Evolutionary conservation across 306 rosid genomes (phyloP).

Genomic region (Luffa acutangula): DNA sequence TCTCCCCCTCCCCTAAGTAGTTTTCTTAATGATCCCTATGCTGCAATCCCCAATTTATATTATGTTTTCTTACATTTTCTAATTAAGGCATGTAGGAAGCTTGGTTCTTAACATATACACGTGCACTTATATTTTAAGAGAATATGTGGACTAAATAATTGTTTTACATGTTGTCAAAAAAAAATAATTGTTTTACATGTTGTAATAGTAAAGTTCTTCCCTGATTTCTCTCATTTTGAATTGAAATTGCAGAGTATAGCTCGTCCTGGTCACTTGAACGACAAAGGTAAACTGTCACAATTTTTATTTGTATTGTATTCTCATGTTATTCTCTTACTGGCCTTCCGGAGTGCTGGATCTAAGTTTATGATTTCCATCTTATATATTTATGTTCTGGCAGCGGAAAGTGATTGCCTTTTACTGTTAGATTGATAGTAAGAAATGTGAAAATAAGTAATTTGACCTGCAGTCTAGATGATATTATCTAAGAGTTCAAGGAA

Average conservation of each 20-base stretch:
- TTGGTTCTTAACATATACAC: not conserved
- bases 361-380: not conserved
- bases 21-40: not conserved
- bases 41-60: not conserved
- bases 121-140: not conserved
- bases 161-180: not conserved
- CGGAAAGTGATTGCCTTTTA: not conserved
- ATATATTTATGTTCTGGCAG: not conserved
- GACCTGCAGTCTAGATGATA: not conserved
- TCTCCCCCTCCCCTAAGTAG: not conserved
- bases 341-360: not conserved
- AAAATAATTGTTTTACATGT: not conserved
- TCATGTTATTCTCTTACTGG: not conserved
- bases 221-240: not conserved
- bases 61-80: not conserved
- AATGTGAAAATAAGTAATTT: not conserved
- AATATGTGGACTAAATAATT: not conserved
- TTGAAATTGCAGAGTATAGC: conserved; percentile 55
- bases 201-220: not conserved
- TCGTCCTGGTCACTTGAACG: conserved; percentile 52
- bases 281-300: conserved; percentile 33
- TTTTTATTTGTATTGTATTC: not conserved
- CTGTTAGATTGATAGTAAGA: not conserved
- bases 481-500: not conserved
- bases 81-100: not conserved